phyloP scores from a whole-genome alignment of 176 grass and related monocot species.

The Cocos nucifera region DNA sequence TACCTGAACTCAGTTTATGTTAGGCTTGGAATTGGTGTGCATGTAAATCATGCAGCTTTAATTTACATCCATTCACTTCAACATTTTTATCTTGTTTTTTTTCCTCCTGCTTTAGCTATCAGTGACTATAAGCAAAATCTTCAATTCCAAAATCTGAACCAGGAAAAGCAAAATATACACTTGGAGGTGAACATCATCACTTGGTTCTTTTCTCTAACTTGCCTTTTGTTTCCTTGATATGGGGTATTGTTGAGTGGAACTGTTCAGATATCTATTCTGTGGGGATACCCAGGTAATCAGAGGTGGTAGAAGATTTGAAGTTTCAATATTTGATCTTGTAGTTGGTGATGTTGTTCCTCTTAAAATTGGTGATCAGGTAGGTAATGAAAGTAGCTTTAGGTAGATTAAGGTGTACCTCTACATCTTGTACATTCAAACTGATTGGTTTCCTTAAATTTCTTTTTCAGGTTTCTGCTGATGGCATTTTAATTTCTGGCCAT shows the following conservation, averaged over 20 bases:
- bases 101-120: constrained; percentile 31
- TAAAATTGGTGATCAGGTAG: constrained; percentile 99
- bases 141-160: constrained; percentile 87
- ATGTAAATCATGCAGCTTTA: too few relatives aligned
- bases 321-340: constrained; percentile 88
- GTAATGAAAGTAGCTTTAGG: constrained; percentile 16
- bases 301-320: constrained; percentile 70
- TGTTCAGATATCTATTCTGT: too few relatives aligned
- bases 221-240: too few relatives aligned
- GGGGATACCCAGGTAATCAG: constrained; percentile 44
- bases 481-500: constrained; percentile 81
- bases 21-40: too few relatives aligned
- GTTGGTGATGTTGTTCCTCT: constrained; percentile 90
- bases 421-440: constrained; percentile 14
- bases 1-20: too few relatives aligned
- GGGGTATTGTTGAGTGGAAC: too few relatives aligned
- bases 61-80: background rate
- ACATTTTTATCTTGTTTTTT: constrained; percentile 3
- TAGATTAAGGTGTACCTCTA: constrained; percentile 23
- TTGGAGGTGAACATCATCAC: constrained; percentile 48
- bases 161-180: constrained; percentile 97
- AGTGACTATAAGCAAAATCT: constrained; percentile 96
- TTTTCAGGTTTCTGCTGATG: constrained; percentile 85
- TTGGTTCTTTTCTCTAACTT: too few relatives aligned
- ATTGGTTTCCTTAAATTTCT: constrained; percentile 25